These are phyloP conservation scores for Globisporangium cederbergense DNA, from an alignment of 352 stramenopile genomes.

Conservation along the genomic window DNA sequence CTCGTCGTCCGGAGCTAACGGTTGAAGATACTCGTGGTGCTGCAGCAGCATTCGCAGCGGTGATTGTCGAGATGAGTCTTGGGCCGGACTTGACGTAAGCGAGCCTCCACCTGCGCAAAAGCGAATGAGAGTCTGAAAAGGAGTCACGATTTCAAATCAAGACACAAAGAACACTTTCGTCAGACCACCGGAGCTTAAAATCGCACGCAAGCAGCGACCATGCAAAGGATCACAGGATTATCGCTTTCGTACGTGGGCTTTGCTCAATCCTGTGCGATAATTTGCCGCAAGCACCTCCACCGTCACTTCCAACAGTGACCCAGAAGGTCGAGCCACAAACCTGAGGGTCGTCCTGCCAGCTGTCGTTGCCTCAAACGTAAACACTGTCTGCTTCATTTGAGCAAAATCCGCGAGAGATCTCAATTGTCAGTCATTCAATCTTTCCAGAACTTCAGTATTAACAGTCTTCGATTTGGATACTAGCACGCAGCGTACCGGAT, in stretches of 20 bases:
- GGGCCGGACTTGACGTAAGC: background rate
- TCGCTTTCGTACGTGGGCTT: conserved; percentile 11
- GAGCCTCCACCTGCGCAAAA: conserved; percentile 1
- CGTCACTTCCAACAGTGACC: background rate
- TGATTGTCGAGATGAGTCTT: background rate
- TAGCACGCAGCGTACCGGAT: background rate
- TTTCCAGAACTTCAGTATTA: background rate
- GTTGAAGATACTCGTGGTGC: background rate
- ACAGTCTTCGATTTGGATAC: background rate
- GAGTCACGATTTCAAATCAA: background rate
- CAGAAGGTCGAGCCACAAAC: background rate
- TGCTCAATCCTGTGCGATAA: conserved; percentile 2
- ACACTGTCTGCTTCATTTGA: background rate
- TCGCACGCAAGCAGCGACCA: background rate
- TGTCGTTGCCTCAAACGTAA: background rate
- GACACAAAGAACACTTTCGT: background rate
- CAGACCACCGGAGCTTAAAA: background rate
- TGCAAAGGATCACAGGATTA: background rate
- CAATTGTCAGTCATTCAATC: background rate
- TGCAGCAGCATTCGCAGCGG: conserved; percentile 6
- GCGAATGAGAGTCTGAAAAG: conserved; percentile 1
- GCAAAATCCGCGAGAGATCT: background rate
- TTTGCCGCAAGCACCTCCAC: conserved; percentile 4
- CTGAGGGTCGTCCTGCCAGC: background rate
- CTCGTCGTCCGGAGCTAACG: background rate